Evolutionary conservation across 108 stramenopile species (phyloP), one percentile per base, ranked within the genome.

Genomic region (Fragilaria crotonensis): DNA sequence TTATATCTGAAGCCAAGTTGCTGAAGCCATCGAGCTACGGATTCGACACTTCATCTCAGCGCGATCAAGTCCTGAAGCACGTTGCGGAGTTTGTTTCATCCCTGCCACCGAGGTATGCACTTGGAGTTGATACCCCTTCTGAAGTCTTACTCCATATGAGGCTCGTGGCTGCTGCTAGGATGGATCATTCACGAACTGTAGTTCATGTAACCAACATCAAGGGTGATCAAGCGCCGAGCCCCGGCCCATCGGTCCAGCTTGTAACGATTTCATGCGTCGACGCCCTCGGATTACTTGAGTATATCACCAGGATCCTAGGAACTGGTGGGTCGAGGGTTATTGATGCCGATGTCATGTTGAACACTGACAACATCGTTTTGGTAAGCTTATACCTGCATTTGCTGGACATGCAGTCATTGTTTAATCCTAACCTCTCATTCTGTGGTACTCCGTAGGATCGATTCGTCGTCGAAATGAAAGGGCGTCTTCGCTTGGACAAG

Each of bases 291-390:
- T 36, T 73, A 7, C 60, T 73, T 3, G 72, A 73, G 62, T 73
- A 56, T 51, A 63, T 73, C 27, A 68, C 72, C 3, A 57, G 45
- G 20, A 31, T 68, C 19, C 26, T 73, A 5, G 27, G 48, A 18
- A 73, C 66, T n/a, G 72, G 67, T 7, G 66, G 67, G 0, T 51
- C 60, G 9, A 18, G 72, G 7, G 72, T 68, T 2, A 5, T 73
- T 2, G 72, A 73, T 30, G 72, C 72, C 20, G 72, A 73, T 50
- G 72, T 73, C 0, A 73, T 73, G 72, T 29, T 68, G 19, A 72
- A 45, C 11, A 52, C 25, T 4, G 69, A 70, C 29, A 46, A 45
- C 19, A 70, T 70, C 27, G 69, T 61, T 1, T 52, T 70, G 62
- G 62, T 63, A 54, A 53, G 62, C 20, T 48, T 5, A 20, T 4